Evolutionary conservation across 129 eudicot genomes (phyloP), one percentile per base, ranked within the genome.

Genomic region (Tanacetum coccineum): DNA sequence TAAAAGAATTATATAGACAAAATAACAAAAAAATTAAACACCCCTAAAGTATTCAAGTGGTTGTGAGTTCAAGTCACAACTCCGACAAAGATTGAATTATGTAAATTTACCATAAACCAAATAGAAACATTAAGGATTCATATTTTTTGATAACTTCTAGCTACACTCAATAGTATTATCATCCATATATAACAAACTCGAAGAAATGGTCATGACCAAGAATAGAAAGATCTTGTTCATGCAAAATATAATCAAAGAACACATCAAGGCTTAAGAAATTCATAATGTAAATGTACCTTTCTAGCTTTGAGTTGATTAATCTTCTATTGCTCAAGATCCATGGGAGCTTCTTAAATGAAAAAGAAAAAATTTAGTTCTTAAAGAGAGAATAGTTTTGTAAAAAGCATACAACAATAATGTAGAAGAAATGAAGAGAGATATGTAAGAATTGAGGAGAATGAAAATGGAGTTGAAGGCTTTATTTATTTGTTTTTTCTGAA

Each of bases 401-500:
- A 71, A 53, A 67, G 79, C 72, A 75, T 70, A 74, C 64, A 71
- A 82, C 26, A 4, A 76, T 58, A 68, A 60, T 62, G 58, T 73
- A 47, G 19, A 26, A 70, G 63, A 50, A 60, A 47, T 14, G 44
- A 64, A 51, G 64, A 54, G 56, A 28, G 15, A 58, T 45, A 62
- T 50, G 59, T 50, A 20, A 62, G 70, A 64, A 59, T 21, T 65
- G 65, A 66, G 71, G 59, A 49, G 60, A 53, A 59, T 42, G 62
- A 50, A 77, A 21, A 62, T 46, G 79, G 67, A 78, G 80, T 52
- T 46, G 72, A 72, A 76, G 83, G 74, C 76, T 71, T 80, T 70
- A 66, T 62, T 73, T 68, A 77, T 70, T 70, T 78, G 72, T 78
- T 81, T 81, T 81, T 77, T 70, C 25, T 69, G 55, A 71, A 76